These are phyloP conservation scores for Teratosphaeria gauchensis DNA, from an alignment of 2,329 filamentous ascomycete genomes.

Conservation along the genomic window DNA sequence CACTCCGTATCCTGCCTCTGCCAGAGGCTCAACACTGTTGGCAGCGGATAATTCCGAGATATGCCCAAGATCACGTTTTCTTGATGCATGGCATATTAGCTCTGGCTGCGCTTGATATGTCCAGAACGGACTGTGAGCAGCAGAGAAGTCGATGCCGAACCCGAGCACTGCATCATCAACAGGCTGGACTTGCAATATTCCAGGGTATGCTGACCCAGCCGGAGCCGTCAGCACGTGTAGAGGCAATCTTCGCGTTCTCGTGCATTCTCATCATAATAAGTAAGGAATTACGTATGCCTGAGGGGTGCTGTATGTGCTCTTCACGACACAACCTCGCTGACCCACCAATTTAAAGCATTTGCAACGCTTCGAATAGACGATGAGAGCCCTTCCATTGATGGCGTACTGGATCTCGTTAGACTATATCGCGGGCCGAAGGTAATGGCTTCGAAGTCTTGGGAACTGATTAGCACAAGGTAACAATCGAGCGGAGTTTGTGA, in stretches of 20 bases:
- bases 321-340: neutral
- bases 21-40: constrained; percentile 14
- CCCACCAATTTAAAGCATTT: constrained; percentile 6
- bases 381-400: constrained; percentile 12
- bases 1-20: constrained; percentile 11
- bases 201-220: constrained; percentile 9
- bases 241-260: constrained; percentile 16
- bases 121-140: constrained; percentile 5
- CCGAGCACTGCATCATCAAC: constrained; percentile 20
- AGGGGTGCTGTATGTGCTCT: neutral
- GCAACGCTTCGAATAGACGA: constrained; percentile 13
- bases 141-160: constrained; percentile 7
- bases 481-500: neutral
- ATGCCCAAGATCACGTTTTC: constrained; percentile 11
- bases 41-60: constrained; percentile 13
- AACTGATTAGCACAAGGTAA: constrained; percentile 6
- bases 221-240: constrained; percentile 6
- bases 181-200: constrained; percentile 16
- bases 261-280: constrained; percentile 16
- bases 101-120: constrained; percentile 18
- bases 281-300: neutral
- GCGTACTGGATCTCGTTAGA: constrained; percentile 17
- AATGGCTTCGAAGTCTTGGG: constrained; percentile 4
- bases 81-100: constrained; percentile 21
- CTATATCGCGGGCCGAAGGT: constrained; percentile 15